A percentile compares a stretch with the other conserved stretches of the same genome.
Conservation (phyloP, 2,329 filamentous ascomycete genomes). For the Rhinocladiella similis region DNA sequence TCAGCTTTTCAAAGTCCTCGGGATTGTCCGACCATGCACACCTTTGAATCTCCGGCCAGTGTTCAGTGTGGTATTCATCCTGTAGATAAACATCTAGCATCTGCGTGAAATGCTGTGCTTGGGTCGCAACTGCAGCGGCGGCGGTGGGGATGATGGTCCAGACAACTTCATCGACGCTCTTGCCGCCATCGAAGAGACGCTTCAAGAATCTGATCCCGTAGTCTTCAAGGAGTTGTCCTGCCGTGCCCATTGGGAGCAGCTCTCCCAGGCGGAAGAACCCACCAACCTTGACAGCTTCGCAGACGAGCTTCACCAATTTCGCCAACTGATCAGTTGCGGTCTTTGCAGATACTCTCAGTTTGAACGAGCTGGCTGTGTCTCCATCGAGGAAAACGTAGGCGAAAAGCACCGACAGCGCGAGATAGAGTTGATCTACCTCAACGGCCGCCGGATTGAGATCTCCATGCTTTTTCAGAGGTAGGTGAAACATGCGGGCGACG, state of each 20-base stretch:
- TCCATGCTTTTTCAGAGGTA: slow-evolving; percentile 30
- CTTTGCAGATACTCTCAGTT: slow-evolving; percentile 27
- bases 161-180: slow-evolving; percentile 52
- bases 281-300: slow-evolving; percentile 33
- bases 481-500: slow-evolving; percentile 32
- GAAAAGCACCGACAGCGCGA: slow-evolving; percentile 32
- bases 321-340: slow-evolving; percentile 20
- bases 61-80: slow-evolving; percentile 34
- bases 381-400: slow-evolving; percentile 34
- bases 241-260: slow-evolving; percentile 25
- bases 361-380: slow-evolving; percentile 31
- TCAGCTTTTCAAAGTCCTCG: slow-evolving; percentile 30
- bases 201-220: slow-evolving; percentile 60
- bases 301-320: slow-evolving; percentile 29
- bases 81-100: slow-evolving; percentile 59
- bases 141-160: slow-evolving; percentile 60
- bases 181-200: slow-evolving; percentile 49
- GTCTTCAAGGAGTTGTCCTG: slow-evolving; percentile 42
- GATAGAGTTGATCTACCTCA: slow-evolving; percentile 31
- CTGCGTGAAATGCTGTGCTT: slow-evolving; percentile 59
- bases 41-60: slow-evolving; percentile 30
- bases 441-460: slow-evolving; percentile 26
- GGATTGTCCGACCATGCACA: slow-evolving; percentile 29
- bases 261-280: slow-evolving; percentile 38
- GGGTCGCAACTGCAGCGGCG: slow-evolving; percentile 57